Base-by-base conservation (phyloP, 176 grass and related monocot genomes). In the Phoenix dactylifera region DNA sequence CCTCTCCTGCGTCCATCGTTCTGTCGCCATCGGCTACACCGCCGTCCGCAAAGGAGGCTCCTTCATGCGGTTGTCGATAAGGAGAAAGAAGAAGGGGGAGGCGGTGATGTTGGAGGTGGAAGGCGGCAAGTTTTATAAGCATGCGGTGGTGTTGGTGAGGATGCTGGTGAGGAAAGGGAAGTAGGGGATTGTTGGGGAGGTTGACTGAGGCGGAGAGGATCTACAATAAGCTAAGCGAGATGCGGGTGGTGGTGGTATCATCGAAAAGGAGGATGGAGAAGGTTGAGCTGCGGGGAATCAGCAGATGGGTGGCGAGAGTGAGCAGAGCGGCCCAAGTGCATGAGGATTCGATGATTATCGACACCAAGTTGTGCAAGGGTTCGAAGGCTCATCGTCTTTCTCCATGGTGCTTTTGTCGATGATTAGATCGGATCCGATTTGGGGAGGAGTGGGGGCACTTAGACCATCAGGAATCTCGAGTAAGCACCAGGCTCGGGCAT, bases 21-120 rank as follows among this genome's bases (percentile, higher is more conserved):
- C 64, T 16, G 79, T 72, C 18, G 65, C 79, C 15, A 71, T 66
- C 57, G 79, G 79, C 62, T 81, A 81, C 67, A 72, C 79, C 10
- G 65, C 64, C 3, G 29, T 57, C 39, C 57, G 58, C 61, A 52
- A 60, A 29, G 71, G 9, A 51, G 54, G 26, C 50, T 81, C 51
- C 12, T 66, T 17, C 52, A 18, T 4, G 64, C 51, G 5, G 57
- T 71, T 16, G 29, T 30, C 15, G 51, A 60, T 4, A 70, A 80
- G 28, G 26, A 16, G 1, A 80, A 70, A 80, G 28, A 20, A 16
- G 1, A 80, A 69, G 24, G 64, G 48, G 54, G 26, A 58, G 51
- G 74, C 53, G 76, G 69, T 79, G 29, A 53, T 57, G 23, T 15
- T 51, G 68, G 62, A 49, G 26, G 52, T 22, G 7, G 32, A 73